These are phyloP conservation scores for Aspergillus bombycis DNA, from an alignment of 2,329 filamentous ascomycete genomes.

Conservation along the genomic window DNA sequence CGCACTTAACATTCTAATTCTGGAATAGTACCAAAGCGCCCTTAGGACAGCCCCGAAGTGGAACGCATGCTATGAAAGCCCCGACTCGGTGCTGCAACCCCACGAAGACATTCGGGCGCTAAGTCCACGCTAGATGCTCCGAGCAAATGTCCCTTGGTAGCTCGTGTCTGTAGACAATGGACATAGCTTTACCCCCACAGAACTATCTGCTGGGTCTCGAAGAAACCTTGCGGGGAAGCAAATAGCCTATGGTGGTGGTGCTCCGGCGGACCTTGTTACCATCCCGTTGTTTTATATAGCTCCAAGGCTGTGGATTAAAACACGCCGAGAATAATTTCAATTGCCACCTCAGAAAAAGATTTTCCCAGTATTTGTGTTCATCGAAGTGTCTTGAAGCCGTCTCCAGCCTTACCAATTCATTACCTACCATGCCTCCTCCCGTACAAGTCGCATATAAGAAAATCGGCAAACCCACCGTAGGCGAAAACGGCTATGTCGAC, in stretches of 20 bases:
- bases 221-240: not conserved
- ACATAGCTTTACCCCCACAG: not conserved
- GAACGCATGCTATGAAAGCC: not conserved
- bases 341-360: not conserved
- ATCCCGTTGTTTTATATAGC: not conserved
- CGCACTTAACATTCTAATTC: too few species aligned
- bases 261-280: not conserved
- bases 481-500: constrained; percentile 47
- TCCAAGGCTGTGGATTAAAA: not conserved
- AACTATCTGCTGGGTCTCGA: not conserved
- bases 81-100: not conserved
- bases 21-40: not conserved
- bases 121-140: not conserved
- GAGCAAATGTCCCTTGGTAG: not conserved
- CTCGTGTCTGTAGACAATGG: not conserved
- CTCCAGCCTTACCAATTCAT: not conserved
- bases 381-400: not conserved
- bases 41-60: not conserved
- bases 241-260: not conserved
- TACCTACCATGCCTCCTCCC: constrained; percentile 33
- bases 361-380: too few species aligned
- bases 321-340: not conserved
- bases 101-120: not conserved
- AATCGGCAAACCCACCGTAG: constrained; percentile 32
- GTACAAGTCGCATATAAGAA: constrained; percentile 34